Percentiles rank a stretch among this genome's conserved stretches.
Conservation (phyloP, 345 rosid species). For the Gossypium mustelinum region DNA sequence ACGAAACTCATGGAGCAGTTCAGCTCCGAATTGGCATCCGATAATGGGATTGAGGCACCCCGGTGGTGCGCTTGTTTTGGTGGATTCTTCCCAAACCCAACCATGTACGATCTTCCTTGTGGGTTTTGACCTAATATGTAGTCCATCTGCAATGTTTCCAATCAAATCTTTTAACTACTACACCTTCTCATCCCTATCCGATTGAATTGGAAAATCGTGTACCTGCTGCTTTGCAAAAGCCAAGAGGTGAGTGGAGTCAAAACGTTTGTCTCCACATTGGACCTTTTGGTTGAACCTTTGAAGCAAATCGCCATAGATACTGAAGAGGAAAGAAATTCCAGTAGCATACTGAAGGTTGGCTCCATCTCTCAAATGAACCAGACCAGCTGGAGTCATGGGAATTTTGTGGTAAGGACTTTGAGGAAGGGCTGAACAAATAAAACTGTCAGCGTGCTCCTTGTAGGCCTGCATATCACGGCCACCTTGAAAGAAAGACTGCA, state of each 20-base stretch:
- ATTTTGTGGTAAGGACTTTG: constrained; percentile 66
- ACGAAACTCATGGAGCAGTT: constrained; percentile 68
- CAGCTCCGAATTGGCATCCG: constrained; percentile 18
- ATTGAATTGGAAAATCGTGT: neutral
- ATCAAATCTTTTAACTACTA: too few species aligned
- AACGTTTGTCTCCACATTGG: neutral
- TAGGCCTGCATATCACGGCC: constrained; percentile 29
- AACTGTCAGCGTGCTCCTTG: constrained; percentile 72
- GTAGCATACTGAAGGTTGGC: constrained; percentile 42
- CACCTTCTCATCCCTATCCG: too few species aligned
- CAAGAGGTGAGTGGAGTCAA: neutral
- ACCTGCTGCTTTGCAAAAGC: constrained; percentile 13
- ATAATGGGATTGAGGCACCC: constrained; percentile 61
- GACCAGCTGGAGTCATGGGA: constrained; percentile 61
- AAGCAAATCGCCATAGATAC: neutral
- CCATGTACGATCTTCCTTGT: constrained; percentile 79
- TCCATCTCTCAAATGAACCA: constrained; percentile 79
- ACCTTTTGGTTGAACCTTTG: neutral
- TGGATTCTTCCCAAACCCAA: constrained; percentile 72
- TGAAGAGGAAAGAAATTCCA: constrained; percentile 3
- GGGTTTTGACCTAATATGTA: constrained; percentile 82
- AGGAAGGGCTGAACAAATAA: constrained; percentile 66
- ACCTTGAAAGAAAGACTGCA: constrained; percentile 60
- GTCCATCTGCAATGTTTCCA: constrained; percentile 47
- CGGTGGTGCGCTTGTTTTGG: constrained; percentile 82